Evolutionary conservation across 192 early-diverging fungal species (phyloP).

Genomic region (Glomus cerebriforme): DNA sequence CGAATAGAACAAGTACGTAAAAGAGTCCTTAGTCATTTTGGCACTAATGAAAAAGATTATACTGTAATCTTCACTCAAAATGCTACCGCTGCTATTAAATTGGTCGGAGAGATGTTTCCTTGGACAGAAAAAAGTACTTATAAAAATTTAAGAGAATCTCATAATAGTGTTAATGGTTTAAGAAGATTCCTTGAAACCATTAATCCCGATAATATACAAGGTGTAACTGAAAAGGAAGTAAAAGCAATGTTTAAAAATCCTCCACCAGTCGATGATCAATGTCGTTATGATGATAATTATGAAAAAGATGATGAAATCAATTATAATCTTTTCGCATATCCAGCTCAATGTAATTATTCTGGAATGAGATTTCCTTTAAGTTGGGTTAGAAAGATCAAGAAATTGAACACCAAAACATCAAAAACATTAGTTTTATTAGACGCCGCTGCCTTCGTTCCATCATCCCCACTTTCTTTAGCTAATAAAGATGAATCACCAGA

Average conservation of each 20-base stretch:
- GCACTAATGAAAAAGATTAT: slow-evolving; percentile 59
- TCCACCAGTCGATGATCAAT: too few relatives aligned
- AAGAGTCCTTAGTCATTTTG: slow-evolving; percentile 59
- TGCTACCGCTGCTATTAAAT: slow-evolving; percentile 74
- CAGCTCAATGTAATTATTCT: slow-evolving; percentile 86
- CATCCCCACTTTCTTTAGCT: slow-evolving; percentile 60
- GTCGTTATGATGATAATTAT: not conserved
- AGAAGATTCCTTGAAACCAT: slow-evolving; percentile 52
- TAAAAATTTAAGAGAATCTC: slow-evolving; percentile 66
- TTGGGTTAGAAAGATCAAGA: slow-evolving; percentile 53
- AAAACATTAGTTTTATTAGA: slow-evolving; percentile 68
- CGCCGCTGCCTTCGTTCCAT: slow-evolving; percentile 70
- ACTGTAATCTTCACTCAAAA: slow-evolving; percentile 77
- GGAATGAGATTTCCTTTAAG: slow-evolving; percentile 70
- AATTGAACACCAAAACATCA: slow-evolving; percentile 31
- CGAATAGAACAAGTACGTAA: slow-evolving; percentile 54
- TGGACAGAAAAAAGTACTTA: slow-evolving; percentile 49
- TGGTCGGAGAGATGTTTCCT: slow-evolving; percentile 73
- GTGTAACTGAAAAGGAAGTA: slow-evolving; percentile 34
- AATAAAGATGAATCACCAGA: slow-evolving; percentile 54
- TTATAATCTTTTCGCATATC: slow-evolving; percentile 70
- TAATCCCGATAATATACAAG: slow-evolving; percentile 33
- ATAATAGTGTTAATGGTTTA: slow-evolving; percentile 79
- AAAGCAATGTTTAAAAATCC: not conserved
- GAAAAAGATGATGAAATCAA: not conserved